Evolutionary conservation across 1,284 basidiomycete species (phyloP).

Genomic region (Lentinula novae-zelandiae): DNA sequence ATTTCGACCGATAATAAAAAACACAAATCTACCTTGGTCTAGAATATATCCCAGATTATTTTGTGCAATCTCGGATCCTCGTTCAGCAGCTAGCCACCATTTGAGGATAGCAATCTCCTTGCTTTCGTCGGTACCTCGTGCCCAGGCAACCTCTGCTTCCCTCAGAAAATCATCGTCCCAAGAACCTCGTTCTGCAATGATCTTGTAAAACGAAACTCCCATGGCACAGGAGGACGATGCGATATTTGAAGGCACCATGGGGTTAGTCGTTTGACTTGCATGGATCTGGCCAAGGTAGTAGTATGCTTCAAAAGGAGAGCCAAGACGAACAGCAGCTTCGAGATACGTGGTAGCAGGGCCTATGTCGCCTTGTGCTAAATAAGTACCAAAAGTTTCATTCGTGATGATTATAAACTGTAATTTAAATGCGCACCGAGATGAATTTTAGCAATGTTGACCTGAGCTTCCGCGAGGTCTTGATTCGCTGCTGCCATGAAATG

Average conservation of each 20-base stretch:
- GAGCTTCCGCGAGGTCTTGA: constrained; percentile 85
- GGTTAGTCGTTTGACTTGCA: constrained; percentile 48
- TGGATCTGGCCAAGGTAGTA: constrained; percentile 87
- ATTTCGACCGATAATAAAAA: background rate
- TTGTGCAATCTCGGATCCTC: constrained; percentile 90
- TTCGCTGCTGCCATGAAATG: constrained; percentile 82
- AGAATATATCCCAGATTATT: constrained; percentile 94
- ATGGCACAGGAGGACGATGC: constrained; percentile 75
- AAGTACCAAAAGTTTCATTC: background rate
- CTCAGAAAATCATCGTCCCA: constrained; percentile 86
- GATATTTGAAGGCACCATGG: constrained; percentile 39
- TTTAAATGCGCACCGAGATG: constrained; percentile 61
- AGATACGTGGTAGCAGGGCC: constrained; percentile 68
- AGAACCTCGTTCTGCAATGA: constrained; percentile 82
- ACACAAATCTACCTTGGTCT: constrained; percentile 70
- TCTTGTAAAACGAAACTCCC: constrained; percentile 87
- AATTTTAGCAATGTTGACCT: constrained; percentile 86
- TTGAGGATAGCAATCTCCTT: constrained; percentile 79
- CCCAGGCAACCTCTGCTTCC: constrained; percentile 83
- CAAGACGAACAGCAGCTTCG: constrained; percentile 78
- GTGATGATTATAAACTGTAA: background rate
- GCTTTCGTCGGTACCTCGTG: constrained; percentile 61
- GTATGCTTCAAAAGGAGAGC: constrained; percentile 90
- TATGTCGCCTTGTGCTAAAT: constrained; percentile 60
- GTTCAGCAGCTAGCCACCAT: constrained; percentile 94